A percentile compares a stretch with the other conserved stretches of the same genome.
Evolutionary conservation across 1,284 basidiomycete genomes (phyloP).

Genomic region (Chalciporus sp.): DNA sequence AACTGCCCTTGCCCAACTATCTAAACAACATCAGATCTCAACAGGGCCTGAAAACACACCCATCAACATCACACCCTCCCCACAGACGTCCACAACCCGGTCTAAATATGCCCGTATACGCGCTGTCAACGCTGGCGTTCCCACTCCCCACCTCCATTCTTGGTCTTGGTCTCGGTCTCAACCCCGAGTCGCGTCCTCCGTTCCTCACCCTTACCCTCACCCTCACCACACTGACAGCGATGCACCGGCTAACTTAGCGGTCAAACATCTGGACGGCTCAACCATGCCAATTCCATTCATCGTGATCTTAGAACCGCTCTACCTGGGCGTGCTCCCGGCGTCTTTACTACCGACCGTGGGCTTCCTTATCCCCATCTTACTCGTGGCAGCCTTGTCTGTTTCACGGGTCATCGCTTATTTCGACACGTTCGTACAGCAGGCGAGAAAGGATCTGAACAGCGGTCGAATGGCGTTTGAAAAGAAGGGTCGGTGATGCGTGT

Average conservation of each 20-base stretch:
- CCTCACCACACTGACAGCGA: not conserved
- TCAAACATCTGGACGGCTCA: slow-evolving; percentile 2
- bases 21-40: slow-evolving; percentile 10
- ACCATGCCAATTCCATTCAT: slow-evolving; percentile 45
- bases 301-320: slow-evolving; percentile 59
- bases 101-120: slow-evolving; percentile 57
- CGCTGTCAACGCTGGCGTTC: slow-evolving; percentile 51
- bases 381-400: slow-evolving; percentile 32
- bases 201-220: not conserved
- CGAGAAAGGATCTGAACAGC: slow-evolving; percentile 33
- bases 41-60: slow-evolving; percentile 8
- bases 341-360: slow-evolving; percentile 50
- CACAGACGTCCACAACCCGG: slow-evolving; percentile 35
- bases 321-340: slow-evolving; percentile 58
- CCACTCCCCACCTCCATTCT: slow-evolving; percentile 37
- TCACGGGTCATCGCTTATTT: slow-evolving; percentile 36
- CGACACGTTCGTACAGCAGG: slow-evolving; percentile 36
- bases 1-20: slow-evolving; percentile 20
- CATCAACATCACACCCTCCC: slow-evolving; percentile 8
- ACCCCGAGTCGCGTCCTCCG: not conserved
- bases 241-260: not conserved
- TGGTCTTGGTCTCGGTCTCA: not conserved
- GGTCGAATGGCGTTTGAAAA: slow-evolving; percentile 1
- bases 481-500: slow-evolving; percentile 25
- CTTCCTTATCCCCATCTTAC: slow-evolving; percentile 38